Base-by-base conservation (phyloP, 106 monocot species). In the Platanthera zijinensis region DNA sequence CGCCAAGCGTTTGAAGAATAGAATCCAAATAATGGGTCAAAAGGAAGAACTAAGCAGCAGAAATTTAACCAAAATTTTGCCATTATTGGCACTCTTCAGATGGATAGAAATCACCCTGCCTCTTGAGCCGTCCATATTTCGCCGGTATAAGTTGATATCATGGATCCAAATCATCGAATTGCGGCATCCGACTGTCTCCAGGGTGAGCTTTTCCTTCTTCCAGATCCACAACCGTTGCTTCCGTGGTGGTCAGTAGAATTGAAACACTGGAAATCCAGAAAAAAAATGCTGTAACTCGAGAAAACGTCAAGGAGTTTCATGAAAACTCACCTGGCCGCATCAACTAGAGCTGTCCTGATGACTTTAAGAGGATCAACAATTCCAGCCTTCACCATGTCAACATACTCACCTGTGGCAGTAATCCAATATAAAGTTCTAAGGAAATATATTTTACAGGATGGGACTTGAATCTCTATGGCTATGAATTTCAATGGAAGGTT, bases 341-440 rank as follows among this genome's bases (percentile, higher is more conserved):
- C 86, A 28, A 83, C 54, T 12, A 86, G 53, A 25, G 86, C 86
- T 53, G 83, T 84, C 69, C 80, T 80, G 50, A 86, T 81, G 50
- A 86, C 86, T 78, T 86, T 86, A 17, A 86, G 14, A 39, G 86
- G 83, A 80, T 86, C 86, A 8, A 86, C 66, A 39, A 86, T 86
- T 52, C 86, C 86, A 62, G 83, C 72, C 75, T 86, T 75, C 39
- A 86, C 83, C 86, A 84, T 81, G 81, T 86, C 83, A 56, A 86
- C 86, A 75, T 83, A 86, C 72, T 82, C 82, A 45, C 85, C 85
- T 85, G 54, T 74, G 52, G 10, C 50, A 74, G 54, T 48, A 8
- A 10, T 50, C 5, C 48, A 48, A 77, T 22, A 51, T 22, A 10
- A 63, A 61, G 50, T 18, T 25, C 17, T 52, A 66, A 66, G n/a